phyloP scores from a whole-genome alignment of 306 rosid species.

The Prunus padus region DNA sequence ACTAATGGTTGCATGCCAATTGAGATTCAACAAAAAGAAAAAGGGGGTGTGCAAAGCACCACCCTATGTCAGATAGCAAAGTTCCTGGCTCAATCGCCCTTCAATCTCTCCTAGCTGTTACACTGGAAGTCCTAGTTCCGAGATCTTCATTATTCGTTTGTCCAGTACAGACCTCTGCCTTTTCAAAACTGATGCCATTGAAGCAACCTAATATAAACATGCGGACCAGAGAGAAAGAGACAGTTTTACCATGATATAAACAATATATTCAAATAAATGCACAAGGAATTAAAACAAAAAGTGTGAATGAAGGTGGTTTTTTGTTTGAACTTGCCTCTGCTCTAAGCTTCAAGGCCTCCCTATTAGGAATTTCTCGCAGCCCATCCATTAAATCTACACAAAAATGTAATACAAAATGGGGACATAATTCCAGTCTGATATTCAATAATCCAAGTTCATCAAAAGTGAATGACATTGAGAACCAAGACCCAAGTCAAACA shows the following conservation, averaged over 20 bases:
- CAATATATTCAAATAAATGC: background rate
- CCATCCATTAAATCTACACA: constrained; percentile 69
- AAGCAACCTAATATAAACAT: constrained; percentile 59
- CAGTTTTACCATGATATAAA: background rate
- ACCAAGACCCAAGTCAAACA: background rate
- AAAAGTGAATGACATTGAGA: background rate
- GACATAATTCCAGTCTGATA: background rate
- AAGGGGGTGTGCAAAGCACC: background rate
- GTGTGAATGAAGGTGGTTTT: background rate
- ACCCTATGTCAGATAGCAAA: background rate
- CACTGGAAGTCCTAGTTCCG: constrained; percentile 69
- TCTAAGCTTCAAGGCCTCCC: constrained; percentile 78
- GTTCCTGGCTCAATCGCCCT: background rate
- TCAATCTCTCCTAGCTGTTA: constrained; percentile 26
- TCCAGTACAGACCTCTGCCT: constrained; percentile 51
- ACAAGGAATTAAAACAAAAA: background rate
- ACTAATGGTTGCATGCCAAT: background rate
- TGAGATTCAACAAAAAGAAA: background rate
- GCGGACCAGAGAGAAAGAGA: constrained; percentile 3
- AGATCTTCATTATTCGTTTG: constrained; percentile 65
- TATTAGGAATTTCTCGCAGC: constrained; percentile 70
- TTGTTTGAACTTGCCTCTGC: constrained; percentile 62
- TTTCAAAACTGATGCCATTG: constrained; percentile 57
- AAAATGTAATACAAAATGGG: background rate
- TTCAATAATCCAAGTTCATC: background rate